Base-by-base conservation (phyloP, 306 rosid genomes). In the Neltuma alba region DNA sequence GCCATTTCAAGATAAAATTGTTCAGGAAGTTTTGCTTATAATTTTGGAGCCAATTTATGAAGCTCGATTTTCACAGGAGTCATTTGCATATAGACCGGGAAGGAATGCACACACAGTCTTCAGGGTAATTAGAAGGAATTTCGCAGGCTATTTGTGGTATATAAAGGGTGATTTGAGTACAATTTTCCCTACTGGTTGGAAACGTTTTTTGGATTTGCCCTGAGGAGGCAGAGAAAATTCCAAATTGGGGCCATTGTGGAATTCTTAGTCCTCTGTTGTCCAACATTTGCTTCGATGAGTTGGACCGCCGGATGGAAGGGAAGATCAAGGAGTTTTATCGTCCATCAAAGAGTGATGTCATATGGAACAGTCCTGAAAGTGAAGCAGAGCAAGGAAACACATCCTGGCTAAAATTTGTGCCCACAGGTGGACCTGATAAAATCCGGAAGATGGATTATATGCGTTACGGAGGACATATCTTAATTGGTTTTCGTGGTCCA, bases 401-500 rank as follows among this genome's bases (percentile, higher is more conserved):
- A 2, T 94, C 97, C 23, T 92, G 99, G 99, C 99, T 97, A 20
- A 97, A 94, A 81, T 94, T 94, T 70, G 99, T 94, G 65, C 99
- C 97, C 15, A 94, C 97, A 6, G 92, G 97, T 85, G 99, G 99
- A 28, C 99, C 99, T 0, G 99, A 94, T 86, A 94, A 94, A 86
- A 94, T 97, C 12, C 80, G 99, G 78, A 92, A 94, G 87, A 92
- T 92, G 89, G 99, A 94, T 85, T 94, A 84, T 65, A 57, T 94
- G 36, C 77, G 97, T 37, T 90, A 88, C 77, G 99, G 97, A 21
- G 99, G 99, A 68, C 99, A 94, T 86, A 83, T 94, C 30, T 84
- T 94, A 86, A 88, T 94, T 48, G 99, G 97, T 41, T 85, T 94
- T 83, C 85, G 97, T 4, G 97, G 97, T 27, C 99, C 97, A 16